These are phyloP conservation scores for Clitoria ternatea DNA, from an alignment of 306 rosid species.

Conservation along the genomic window DNA sequence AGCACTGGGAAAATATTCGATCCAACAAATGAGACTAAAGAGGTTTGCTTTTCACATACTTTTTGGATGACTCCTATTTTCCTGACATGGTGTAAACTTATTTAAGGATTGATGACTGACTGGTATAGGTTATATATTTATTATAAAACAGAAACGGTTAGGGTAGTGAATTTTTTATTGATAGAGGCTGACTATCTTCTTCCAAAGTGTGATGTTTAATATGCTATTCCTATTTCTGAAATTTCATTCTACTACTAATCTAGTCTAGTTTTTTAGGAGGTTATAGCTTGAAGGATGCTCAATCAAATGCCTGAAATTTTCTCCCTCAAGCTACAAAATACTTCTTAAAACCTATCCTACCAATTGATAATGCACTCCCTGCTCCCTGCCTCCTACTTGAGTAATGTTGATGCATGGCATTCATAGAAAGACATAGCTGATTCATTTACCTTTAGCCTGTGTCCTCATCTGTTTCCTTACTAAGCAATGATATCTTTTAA, in stretches of 20 bases:
- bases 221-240: background rate
- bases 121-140: background rate
- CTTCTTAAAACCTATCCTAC: background rate
- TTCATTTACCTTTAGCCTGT: background rate
- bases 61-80: conserved; percentile 7
- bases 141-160: background rate
- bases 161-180: background rate
- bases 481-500: background rate
- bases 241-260: conserved; percentile 5
- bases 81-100: background rate
- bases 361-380: background rate
- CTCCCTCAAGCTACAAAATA: background rate
- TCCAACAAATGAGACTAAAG: conserved; percentile 30
- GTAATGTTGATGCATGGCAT: background rate
- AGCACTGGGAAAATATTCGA: conserved; percentile 79
- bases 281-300: background rate
- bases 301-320: background rate
- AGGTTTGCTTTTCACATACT: conserved; percentile 48
- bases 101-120: background rate
- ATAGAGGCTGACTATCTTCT: background rate
- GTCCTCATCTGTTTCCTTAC: background rate
- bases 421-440: background rate
- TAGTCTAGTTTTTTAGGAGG: background rate
- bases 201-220: conserved; percentile 13
- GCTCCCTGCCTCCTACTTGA: background rate